A percentile compares a stretch with the other conserved stretches of the same genome.
Evolutionary conservation across 495 filamentous ascomycete species (phyloP).

Genomic region (Emericellopsis terricola): DNA sequence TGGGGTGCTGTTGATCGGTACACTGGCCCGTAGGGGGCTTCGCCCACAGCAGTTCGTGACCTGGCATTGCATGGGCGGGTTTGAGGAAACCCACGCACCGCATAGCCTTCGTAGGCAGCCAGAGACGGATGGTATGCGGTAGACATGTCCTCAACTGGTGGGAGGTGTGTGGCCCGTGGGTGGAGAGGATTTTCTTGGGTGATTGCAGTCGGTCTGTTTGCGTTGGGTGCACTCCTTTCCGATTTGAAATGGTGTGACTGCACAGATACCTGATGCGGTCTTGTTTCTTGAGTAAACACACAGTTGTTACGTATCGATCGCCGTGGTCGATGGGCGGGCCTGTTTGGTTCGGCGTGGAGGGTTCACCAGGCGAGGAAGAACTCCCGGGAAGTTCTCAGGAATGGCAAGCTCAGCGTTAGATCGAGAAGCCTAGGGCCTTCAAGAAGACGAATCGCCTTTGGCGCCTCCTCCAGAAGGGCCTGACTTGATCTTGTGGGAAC

Average conservation of each 20-base stretch:
- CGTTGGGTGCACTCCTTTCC: not conserved
- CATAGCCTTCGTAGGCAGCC: slow-evolving; percentile 20
- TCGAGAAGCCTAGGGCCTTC: too few relatives aligned
- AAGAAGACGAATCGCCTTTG: too few relatives aligned
- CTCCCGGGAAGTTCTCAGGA: too few relatives aligned
- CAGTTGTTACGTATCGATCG: too few relatives aligned
- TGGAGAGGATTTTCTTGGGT: slow-evolving; percentile 4
- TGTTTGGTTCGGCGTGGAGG: too few relatives aligned
- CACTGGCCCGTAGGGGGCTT: slow-evolving; percentile 7
- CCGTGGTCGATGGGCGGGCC: too few relatives aligned
- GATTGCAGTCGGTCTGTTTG: slow-evolving; percentile 1
- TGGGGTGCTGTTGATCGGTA: too few relatives aligned
- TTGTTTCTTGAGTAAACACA: too few relatives aligned
- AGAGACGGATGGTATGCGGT: slow-evolving; percentile 27
- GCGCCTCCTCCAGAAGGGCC: too few relatives aligned
- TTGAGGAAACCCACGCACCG: slow-evolving; percentile 14
- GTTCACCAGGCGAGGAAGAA: too few relatives aligned
- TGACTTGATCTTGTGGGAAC: not conserved
- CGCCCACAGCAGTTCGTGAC: slow-evolving; percentile 11
- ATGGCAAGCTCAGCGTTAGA: too few relatives aligned
- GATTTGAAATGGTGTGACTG: not conserved
- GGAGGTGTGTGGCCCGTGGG: slow-evolving; percentile 26
- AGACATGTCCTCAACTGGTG: slow-evolving; percentile 30
- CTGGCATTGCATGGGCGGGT: slow-evolving; percentile 9
- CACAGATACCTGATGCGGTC: too few relatives aligned